Conservation (phyloP, 2,329 filamentous ascomycete species). For the Alternaria tenuissima region DNA sequence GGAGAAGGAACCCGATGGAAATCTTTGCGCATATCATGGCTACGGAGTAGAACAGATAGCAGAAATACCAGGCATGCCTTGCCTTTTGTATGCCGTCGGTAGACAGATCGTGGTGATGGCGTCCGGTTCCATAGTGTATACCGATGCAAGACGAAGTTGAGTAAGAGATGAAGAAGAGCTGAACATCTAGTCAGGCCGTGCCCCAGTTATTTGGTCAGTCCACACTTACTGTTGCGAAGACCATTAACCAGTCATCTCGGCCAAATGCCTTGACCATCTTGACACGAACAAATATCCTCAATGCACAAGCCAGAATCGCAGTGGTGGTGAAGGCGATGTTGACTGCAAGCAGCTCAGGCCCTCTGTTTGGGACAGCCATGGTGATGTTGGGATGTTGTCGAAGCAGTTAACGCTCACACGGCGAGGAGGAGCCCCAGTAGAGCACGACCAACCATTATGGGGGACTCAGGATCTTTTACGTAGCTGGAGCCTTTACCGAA, state of each 20-base stretch:
- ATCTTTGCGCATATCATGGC: constrained; percentile 47
- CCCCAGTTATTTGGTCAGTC: not conserved
- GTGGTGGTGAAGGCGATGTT: constrained; percentile 39
- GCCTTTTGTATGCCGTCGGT: constrained; percentile 31
- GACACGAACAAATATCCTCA: constrained; percentile 44
- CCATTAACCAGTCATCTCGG: constrained; percentile 48
- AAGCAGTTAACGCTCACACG: constrained; percentile 9
- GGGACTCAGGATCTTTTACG: constrained; percentile 25
- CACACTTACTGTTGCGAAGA: constrained; percentile 38
- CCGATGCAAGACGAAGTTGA: constrained; percentile 37
- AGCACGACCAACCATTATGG: constrained; percentile 4
- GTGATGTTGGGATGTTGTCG: constrained; percentile 11
- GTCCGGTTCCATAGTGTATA: constrained; percentile 42
- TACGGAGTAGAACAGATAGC: constrained; percentile 44
- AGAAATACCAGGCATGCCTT: constrained; percentile 45
- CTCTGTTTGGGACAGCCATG: constrained; percentile 45
- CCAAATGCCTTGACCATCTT: constrained; percentile 48
- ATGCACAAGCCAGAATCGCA: constrained; percentile 34
- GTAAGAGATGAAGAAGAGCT: constrained; percentile 39
- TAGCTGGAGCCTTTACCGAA: constrained; percentile 12
- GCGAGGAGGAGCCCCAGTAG: constrained; percentile 15
- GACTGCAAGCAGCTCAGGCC: constrained; percentile 43
- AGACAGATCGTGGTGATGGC: constrained; percentile 36
- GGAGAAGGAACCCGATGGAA: constrained; percentile 44
- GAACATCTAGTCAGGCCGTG: constrained; percentile 6